Percentiles rank a stretch among this genome's conserved stretches.
Conservation (phyloP, 257 asterid species). For the Buddleja alternifolia region DNA sequence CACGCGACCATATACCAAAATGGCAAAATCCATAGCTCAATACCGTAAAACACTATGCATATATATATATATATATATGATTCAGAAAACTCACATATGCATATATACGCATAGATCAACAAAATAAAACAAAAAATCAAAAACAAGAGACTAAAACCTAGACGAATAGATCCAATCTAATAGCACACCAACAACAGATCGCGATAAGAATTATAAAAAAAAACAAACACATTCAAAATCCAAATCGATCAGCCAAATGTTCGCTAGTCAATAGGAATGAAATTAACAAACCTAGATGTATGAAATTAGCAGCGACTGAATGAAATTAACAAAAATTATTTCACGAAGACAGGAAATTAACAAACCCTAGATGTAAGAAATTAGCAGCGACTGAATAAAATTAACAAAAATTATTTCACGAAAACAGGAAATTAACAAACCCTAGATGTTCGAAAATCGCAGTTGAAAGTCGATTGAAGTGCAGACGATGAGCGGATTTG, state of each 20-base stretch:
- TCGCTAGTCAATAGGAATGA: neutral
- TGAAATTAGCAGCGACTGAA: neutral
- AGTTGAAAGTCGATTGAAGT: neutral
- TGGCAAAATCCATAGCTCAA: neutral
- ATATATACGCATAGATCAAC: neutral
- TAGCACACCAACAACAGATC: neutral
- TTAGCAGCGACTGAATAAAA: neutral
- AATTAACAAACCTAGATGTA: neutral
- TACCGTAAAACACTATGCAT: no score
- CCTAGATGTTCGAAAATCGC: neutral
- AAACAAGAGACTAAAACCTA: neutral
- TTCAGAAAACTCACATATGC: no score
- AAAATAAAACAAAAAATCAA: neutral
- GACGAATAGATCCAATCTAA: constrained; percentile 14
- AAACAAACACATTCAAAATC: neutral
- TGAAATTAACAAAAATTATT: neutral
- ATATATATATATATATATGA: no score
- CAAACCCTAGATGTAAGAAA: constrained; percentile 9
- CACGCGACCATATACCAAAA: neutral
- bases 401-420: neutral
- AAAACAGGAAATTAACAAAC: neutral
- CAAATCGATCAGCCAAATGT: constrained; percentile 8
- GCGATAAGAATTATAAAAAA: neutral
- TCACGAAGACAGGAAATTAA: neutral
- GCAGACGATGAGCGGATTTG: constrained; percentile 2